These are phyloP conservation scores for Penicillium capsulatum DNA, from an alignment of 2,329 filamentous ascomycete genomes.

Conservation along the genomic window DNA sequence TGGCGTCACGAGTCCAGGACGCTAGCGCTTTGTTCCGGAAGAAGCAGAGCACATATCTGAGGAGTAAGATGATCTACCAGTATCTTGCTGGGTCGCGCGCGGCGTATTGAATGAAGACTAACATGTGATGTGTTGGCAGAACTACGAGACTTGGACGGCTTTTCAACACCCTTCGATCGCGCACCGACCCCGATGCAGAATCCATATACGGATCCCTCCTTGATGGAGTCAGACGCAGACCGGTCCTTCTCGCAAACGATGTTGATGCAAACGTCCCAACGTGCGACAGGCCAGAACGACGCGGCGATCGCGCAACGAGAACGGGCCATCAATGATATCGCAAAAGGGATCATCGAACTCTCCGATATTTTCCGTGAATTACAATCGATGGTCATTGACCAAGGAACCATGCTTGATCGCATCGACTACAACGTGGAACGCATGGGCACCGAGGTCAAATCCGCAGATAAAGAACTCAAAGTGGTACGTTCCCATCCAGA, in stretches of 20 bases:
- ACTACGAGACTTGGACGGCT: slow-evolving; percentile 67
- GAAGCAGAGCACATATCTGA: slow-evolving; percentile 94
- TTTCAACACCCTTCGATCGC: slow-evolving; percentile 50
- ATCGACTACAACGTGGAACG: slow-evolving; percentile 98
- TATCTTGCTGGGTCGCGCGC: neutral
- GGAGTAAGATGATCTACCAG: slow-evolving; percentile 57
- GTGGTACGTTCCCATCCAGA: slow-evolving; percentile 50
- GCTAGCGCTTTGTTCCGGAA: slow-evolving; percentile 89
- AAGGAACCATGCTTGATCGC: slow-evolving; percentile 85
- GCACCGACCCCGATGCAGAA: slow-evolving; percentile 52
- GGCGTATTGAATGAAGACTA: slow-evolving; percentile 6
- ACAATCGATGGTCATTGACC: slow-evolving; percentile 91
- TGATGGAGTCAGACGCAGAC: slow-evolving; percentile 91
- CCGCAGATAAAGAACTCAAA: slow-evolving; percentile 84
- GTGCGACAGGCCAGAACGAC: slow-evolving; percentile 62
- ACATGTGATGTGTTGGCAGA: slow-evolving; percentile 47
- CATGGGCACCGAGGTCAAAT: slow-evolving; percentile 91
- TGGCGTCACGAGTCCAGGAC: slow-evolving; percentile 84
- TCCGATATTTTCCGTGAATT: slow-evolving; percentile 95
- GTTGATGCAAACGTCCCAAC: slow-evolving; percentile 69
- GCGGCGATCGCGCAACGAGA: slow-evolving; percentile 84
- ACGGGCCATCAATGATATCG: slow-evolving; percentile 95
- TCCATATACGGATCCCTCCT: slow-evolving; percentile 75
- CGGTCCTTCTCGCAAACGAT: slow-evolving; percentile 87
- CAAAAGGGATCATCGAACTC: slow-evolving; percentile 94